Conservation (phyloP, 768 basidiomycete species). For the Boletus subcaerulescens region DNA sequence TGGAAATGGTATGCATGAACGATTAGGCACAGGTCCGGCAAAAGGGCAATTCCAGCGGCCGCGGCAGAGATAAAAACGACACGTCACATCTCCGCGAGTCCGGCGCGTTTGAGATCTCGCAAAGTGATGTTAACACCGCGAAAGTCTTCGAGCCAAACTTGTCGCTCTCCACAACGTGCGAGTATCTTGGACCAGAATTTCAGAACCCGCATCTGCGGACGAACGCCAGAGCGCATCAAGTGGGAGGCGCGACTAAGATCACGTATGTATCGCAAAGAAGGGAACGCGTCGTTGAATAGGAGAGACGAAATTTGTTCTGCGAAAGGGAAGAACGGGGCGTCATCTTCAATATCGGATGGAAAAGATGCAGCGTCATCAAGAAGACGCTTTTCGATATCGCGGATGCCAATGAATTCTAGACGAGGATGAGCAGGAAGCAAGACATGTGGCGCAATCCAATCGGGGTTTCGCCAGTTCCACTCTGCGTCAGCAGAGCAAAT, state of each 20-base stretch:
- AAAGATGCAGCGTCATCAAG: slow-evolving; percentile 40
- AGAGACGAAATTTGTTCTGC: slow-evolving; percentile 63
- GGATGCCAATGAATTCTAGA: slow-evolving; percentile 65
- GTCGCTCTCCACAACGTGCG: slow-evolving; percentile 47
- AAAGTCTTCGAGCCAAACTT: slow-evolving; percentile 66
- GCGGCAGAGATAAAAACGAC: background rate
- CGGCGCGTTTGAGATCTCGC: slow-evolving; percentile 40
- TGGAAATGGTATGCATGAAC: slow-evolving; percentile 21
- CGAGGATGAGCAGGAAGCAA: slow-evolving; percentile 62
- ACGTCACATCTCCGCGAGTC: slow-evolving; percentile 17
- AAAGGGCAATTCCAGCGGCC: background rate
- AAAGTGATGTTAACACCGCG: slow-evolving; percentile 55
- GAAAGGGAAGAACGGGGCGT: slow-evolving; percentile 61
- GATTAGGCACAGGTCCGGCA: slow-evolving; percentile 2
- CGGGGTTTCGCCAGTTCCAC: slow-evolving; percentile 77
- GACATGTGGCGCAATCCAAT: slow-evolving; percentile 79
- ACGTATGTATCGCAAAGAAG: slow-evolving; percentile 54
- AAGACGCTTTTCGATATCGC: slow-evolving; percentile 66
- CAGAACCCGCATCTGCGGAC: slow-evolving; percentile 34
- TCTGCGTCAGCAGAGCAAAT: slow-evolving; percentile 76
- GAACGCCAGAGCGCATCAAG: slow-evolving; percentile 40
- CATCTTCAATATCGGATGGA: slow-evolving; percentile 33
- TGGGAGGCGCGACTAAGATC: slow-evolving; percentile 65
- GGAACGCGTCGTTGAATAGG: slow-evolving; percentile 58
- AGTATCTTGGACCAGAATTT: slow-evolving; percentile 53